Base-by-base conservation (phyloP, 2,329 filamentous ascomycete genomes). In the Colletotrichum sp. region DNA sequence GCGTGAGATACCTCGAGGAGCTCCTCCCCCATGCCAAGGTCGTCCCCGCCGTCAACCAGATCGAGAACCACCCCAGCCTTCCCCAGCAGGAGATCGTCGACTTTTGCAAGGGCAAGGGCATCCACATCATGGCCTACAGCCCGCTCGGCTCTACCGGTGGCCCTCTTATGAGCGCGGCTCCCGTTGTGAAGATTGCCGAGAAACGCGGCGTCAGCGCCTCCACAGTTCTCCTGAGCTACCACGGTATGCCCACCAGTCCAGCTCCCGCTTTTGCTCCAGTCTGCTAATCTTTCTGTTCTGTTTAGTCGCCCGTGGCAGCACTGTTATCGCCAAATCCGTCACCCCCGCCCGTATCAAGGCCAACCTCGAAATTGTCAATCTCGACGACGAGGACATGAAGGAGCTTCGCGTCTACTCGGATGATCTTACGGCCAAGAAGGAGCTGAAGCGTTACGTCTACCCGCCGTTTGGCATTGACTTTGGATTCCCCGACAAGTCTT, bases 321-420 rank as follows among this genome's bases (percentile, higher is more conserved):
- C 93, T 8, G 94, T 95, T 22, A 88, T 96, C 32, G 90, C 94
- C 80, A 95, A 95, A 85, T 95, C 93, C 1, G 92, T 94, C 52
- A 94, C 90, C 8, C 89, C 90, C 16, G 88, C 89, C 64, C 90
- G 93, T 79, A 95, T 95, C 84, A 90, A 93, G 81, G 89, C 92
- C 80, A 96, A 96, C 85, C 87, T 90, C 82, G 90, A 93, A 78
- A 87, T 95, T 71, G 88, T 94, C 79, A 89, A 92, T 80, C 89
- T 94, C 61, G 91, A 93, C 79, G 87, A 85, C 8, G 88, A 89
- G n/a, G 94, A 96, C 78, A 81, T 93, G 80, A 87, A 90, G 83
- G 85, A 84, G 65, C 85, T 93, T 16, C 84, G 88, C 79, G 89
- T 88, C 67, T 92, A 92, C 83, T 90, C 90, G 1, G 84, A 86